A percentile compares a stretch with the other conserved stretches of the same genome.
Evolutionary conservation across 176 grass and related monocot species (phyloP).

Genomic region (Elaeis guineensis): DNA sequence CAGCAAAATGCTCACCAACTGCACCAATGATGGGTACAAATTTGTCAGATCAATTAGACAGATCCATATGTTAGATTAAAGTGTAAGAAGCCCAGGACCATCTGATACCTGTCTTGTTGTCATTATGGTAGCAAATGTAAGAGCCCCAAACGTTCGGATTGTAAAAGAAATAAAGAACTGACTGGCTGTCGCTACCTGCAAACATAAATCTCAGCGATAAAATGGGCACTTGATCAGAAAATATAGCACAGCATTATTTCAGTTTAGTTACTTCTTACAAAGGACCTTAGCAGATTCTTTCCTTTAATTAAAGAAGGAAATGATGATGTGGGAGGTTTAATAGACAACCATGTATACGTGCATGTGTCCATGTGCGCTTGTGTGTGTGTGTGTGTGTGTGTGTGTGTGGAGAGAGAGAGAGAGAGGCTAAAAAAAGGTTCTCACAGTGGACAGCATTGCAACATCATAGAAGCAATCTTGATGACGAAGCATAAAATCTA

Average conservation of each 20-base stretch:
- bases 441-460: conserved; percentile 70
- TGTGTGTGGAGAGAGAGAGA: not conserved
- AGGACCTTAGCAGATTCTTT: no score
- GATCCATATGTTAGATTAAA: not conserved
- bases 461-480: conserved; percentile 87
- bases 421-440: conserved; percentile 1
- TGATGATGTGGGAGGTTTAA: no score
- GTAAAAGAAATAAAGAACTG: conserved; percentile 99
- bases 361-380: no score
- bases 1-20: conserved; percentile 88
- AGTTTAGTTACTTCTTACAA: no score
- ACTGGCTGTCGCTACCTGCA: conserved; percentile 85
- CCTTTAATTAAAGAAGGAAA: no score
- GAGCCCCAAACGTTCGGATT: conserved; percentile 79
- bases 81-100: not conserved
- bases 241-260: no score
- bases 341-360: no score
- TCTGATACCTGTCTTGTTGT: conserved; percentile 82
- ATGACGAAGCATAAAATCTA: conserved; percentile 90
- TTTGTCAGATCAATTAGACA: no score
- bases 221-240: no score
- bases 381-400: not conserved
- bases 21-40: conserved; percentile 10
- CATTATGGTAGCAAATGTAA: conserved; percentile 99
- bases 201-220: not conserved